Base-by-base conservation (phyloP, 2,329 filamentous ascomycete species). In the Tolypocladium inflatum region DNA sequence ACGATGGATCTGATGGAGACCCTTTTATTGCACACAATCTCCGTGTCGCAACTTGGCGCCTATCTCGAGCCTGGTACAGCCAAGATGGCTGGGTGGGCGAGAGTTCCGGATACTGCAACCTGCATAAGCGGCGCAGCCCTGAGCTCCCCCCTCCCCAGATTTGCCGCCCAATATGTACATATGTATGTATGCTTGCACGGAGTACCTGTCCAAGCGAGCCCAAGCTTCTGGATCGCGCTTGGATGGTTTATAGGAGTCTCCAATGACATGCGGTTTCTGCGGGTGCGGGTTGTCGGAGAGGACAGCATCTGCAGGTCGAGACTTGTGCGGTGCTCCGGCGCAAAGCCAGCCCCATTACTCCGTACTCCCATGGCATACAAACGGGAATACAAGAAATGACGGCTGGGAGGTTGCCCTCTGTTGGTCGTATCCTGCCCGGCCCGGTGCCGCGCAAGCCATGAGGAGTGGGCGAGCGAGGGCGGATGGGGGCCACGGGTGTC, bases 111-210 rank as follows among this genome's bases (percentile, higher is more conserved):
- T 62, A 61, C 55, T 65, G 61, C 58, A 67, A 61, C 60, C 55
- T 67, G 68, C 68, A 70, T 69, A 66, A 68, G 66, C 66, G 64
- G 63, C 65, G 60, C 63, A 63, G 63, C 62, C 61, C 48, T 35
- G 48, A 35, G 17, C 48, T n/a, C 7, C 19, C 48, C 26, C 48
- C 48, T 51, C 48, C 19, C 48, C 48, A 35, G 48, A 7, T 13
- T 35, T 21, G 17, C 48, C 9, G 19, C 13, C 17, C 48, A 51
- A 35, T 51, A 35, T 19, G n/a, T n/a, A n/a, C n/a, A n/a, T n/a
- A n/a, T n/a, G n/a, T n/a, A n/a, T n/a, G 17, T 13, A n/a, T 19
- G 17, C 26, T 10, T 35, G 48, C 23, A 23, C 23, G 17, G 21
- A 26, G 3, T 33, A 50, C 19, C 11, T 51, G 30, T 19, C 19